Evolutionary conservation across 1,284 basidiomycete species (phyloP).

Genomic region (Papiliotrema terrestris): DNA sequence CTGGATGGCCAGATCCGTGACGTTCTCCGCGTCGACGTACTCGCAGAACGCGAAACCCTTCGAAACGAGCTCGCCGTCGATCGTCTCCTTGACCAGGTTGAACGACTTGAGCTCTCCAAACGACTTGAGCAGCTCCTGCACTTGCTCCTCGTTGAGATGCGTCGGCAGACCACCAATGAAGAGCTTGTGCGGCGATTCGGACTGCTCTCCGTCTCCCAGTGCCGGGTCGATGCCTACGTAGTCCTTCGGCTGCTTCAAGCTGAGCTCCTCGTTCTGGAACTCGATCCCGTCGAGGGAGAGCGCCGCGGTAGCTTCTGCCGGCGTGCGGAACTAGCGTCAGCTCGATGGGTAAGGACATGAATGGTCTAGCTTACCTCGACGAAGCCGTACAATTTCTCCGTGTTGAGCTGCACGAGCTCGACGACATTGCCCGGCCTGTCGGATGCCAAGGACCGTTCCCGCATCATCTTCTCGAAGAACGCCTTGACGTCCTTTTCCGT

Average conservation of each 20-base stretch:
- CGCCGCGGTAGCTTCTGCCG: constrained; percentile 92
- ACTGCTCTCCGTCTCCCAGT: constrained; percentile 82
- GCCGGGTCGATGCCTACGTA: constrained; percentile 59
- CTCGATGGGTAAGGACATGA: neutral
- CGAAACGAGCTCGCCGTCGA: constrained; percentile 72
- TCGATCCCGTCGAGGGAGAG: constrained; percentile 97
- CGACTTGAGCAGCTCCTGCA: constrained; percentile 92
- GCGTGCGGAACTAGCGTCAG: constrained; percentile 76
- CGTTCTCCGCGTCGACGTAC: constrained; percentile 73
- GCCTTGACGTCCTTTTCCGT: constrained; percentile 84
- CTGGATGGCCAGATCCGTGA: constrained; percentile 94
- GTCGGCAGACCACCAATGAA: constrained; percentile 94
- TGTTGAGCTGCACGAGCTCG: constrained; percentile 88
- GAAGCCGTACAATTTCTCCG: constrained; percentile 97
- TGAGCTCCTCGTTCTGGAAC: constrained; percentile 85
- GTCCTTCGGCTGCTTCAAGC: constrained; percentile 95
- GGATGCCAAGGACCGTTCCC: constrained; percentile 77
- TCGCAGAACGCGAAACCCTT: constrained; percentile 99
- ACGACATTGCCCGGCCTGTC: constrained; percentile 83
- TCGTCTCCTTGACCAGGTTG: constrained; percentile 90
- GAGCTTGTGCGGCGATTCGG: constrained; percentile 96
- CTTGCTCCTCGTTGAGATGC: constrained; percentile 95
- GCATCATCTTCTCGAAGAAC: constrained; percentile 96
- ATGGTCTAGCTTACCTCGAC: constrained; percentile 65
- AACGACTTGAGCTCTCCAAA: constrained; percentile 97